Conservation (phyloP, 352 stramenopile genomes). For the Phytophthora multivora region DNA sequence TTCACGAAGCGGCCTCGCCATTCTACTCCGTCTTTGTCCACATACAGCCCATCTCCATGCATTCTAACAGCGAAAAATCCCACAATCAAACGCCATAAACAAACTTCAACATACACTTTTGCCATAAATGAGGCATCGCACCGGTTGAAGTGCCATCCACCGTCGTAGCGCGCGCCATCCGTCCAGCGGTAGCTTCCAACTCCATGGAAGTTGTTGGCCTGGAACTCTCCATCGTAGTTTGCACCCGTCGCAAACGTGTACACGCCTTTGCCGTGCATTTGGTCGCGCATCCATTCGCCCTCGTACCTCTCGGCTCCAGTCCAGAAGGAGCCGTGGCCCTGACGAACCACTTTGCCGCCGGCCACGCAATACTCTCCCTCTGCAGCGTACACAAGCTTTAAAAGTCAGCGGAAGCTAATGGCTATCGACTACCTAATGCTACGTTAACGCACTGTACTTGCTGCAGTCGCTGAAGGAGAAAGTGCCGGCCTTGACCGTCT, state of each 20-base stretch:
- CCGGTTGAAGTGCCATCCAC: slow-evolving; percentile 60
- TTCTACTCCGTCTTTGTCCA: slow-evolving; percentile 74
- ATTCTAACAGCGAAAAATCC: slow-evolving; percentile 53
- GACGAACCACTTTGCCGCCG: slow-evolving; percentile 50
- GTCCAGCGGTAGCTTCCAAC: slow-evolving; percentile 66
- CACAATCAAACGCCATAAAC: slow-evolving; percentile 15
- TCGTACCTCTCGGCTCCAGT: slow-evolving; percentile 70
- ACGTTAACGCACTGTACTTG: slow-evolving; percentile 51
- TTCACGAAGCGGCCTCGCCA: slow-evolving; percentile 79
- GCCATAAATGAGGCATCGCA: slow-evolving; percentile 23
- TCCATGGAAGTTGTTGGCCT: slow-evolving; percentile 65
- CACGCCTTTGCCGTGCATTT: slow-evolving; percentile 69
- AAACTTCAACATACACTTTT: slow-evolving; percentile 8
- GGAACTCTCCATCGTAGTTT: slow-evolving; percentile 78
- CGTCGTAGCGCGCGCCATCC: slow-evolving; percentile 69
- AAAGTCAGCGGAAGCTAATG: slow-evolving; percentile 4
- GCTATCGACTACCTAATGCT: slow-evolving; percentile 1
- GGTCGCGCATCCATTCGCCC: slow-evolving; percentile 63
- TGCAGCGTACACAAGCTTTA: slow-evolving; percentile 11
- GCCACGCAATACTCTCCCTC: slow-evolving; percentile 52
- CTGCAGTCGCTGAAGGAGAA: slow-evolving; percentile 75
- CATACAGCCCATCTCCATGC: slow-evolving; percentile 73
- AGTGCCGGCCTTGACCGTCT: slow-evolving; percentile 41
- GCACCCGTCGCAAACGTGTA: slow-evolving; percentile 76
- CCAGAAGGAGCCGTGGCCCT: slow-evolving; percentile 53